Conservation (phyloP, 768 basidiomycete species). For the Dentipellis sp. region DNA sequence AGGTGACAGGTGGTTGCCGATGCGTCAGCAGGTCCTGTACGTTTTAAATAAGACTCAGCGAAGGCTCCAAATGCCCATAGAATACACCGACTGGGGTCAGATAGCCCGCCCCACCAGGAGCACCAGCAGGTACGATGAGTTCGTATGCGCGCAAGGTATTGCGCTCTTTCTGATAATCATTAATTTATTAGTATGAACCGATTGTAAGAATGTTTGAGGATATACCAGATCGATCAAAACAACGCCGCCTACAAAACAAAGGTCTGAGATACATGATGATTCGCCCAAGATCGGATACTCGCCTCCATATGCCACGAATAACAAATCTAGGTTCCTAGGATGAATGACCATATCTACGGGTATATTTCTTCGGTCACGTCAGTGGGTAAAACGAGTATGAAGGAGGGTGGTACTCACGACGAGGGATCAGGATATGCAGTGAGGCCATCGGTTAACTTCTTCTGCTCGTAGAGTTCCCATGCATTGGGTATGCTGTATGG, state of each 20-base stretch:
- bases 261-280: not conserved
- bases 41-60: not conserved
- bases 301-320: slow-evolving; percentile 76
- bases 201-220: not conserved
- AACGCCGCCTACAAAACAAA: slow-evolving; percentile 40
- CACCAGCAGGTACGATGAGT: slow-evolving; percentile 65
- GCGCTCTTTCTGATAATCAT: slow-evolving; percentile 35
- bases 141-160: slow-evolving; percentile 56
- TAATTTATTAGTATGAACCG: not conserved
- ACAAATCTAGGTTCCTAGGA: slow-evolving; percentile 61
- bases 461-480: slow-evolving; percentile 66
- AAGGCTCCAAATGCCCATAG: not conserved
- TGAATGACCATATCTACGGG: slow-evolving; percentile 57
- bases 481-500: slow-evolving; percentile 63
- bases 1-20: slow-evolving; percentile 61
- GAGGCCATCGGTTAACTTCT: slow-evolving; percentile 32
- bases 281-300: slow-evolving; percentile 10
- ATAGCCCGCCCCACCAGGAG: slow-evolving; percentile 70
- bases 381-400: not conserved
- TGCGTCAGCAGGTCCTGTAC: slow-evolving; percentile 58
- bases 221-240: slow-evolving; percentile 50
- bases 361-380: slow-evolving; percentile 18
- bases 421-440: slow-evolving; percentile 23
- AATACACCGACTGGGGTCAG: slow-evolving; percentile 35
- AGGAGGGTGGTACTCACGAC: slow-evolving; percentile 25